phyloP scores from a whole-genome alignment of 2,329 filamentous ascomycete genomes.

The Capronia coronata region DNA sequence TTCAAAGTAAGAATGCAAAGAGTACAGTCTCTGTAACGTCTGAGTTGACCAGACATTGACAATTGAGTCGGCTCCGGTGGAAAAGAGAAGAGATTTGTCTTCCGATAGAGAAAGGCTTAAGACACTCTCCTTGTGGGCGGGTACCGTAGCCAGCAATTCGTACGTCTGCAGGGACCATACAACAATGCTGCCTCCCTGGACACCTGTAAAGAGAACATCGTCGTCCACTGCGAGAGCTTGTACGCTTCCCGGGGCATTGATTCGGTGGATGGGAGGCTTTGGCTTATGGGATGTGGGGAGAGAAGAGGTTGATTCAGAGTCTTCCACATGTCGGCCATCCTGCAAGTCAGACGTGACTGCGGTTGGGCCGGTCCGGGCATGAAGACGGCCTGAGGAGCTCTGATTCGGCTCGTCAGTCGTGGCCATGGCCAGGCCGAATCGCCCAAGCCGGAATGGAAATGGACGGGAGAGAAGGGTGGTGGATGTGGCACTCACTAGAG shows the following conservation, averaged over 20 bases:
- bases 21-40: slow-evolving; percentile 67
- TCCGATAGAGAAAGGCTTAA: slow-evolving; percentile 75
- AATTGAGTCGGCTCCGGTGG: slow-evolving; percentile 85
- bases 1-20: slow-evolving; percentile 88
- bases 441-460: background rate
- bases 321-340: background rate
- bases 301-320: slow-evolving; percentile 1
- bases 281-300: background rate
- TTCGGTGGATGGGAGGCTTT: slow-evolving; percentile 22
- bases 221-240: slow-evolving; percentile 76
- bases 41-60: slow-evolving; percentile 88
- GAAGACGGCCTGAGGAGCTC: background rate
- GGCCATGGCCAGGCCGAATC: slow-evolving; percentile 6
- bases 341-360: background rate
- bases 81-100: slow-evolving; percentile 72
- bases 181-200: slow-evolving; percentile 87
- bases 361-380: background rate
- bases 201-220: slow-evolving; percentile 80
- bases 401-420: slow-evolving; percentile 9
- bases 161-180: slow-evolving; percentile 86
- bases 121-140: slow-evolving; percentile 87
- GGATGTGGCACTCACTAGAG: background rate
- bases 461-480: background rate
- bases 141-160: slow-evolving; percentile 68
- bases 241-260: slow-evolving; percentile 31